Percentiles rank a stretch among this genome's conserved stretches.
Conservation (phyloP, 257 asterid genomes). For the Paraleonurus japonicus region DNA sequence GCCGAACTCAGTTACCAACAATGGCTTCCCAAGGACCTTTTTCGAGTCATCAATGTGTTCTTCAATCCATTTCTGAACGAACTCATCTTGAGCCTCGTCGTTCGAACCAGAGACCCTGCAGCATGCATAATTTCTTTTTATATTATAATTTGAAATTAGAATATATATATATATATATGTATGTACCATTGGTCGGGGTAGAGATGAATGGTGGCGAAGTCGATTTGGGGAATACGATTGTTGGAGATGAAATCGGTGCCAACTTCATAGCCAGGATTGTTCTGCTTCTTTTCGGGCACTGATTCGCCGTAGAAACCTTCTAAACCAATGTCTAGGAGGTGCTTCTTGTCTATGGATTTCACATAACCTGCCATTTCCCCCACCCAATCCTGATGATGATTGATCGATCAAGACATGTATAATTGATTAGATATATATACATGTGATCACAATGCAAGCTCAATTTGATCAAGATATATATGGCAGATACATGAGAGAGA, state of each 20-base stretch:
- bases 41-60: conserved; percentile 47
- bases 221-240: conserved; percentile 40
- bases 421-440: not conserved
- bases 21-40: conserved; percentile 41
- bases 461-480: not conserved
- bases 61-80: conserved; percentile 45
- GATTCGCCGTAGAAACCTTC: conserved; percentile 76
- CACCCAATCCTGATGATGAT: conserved; percentile 37
- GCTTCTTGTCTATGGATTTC: conserved; percentile 55
- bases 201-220: conserved; percentile 63
- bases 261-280: conserved; percentile 43
- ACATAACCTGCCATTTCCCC: conserved; percentile 49
- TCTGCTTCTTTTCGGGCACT: conserved; percentile 39
- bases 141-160: no score
- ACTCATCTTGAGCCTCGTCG: conserved; percentile 36
- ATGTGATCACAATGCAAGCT: not conserved
- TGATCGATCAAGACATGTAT: not conserved
- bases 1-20: conserved; percentile 51
- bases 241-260: conserved; percentile 65
- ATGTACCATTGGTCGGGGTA: conserved; percentile 67
- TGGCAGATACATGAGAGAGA: no score
- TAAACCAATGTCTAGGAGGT: conserved; percentile 54
- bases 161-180: no score
- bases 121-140: no score
- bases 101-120: conserved; percentile 39